Evolutionary conservation across 2,329 filamentous ascomycete species (phyloP).

Genomic region (Onygena corvina): DNA sequence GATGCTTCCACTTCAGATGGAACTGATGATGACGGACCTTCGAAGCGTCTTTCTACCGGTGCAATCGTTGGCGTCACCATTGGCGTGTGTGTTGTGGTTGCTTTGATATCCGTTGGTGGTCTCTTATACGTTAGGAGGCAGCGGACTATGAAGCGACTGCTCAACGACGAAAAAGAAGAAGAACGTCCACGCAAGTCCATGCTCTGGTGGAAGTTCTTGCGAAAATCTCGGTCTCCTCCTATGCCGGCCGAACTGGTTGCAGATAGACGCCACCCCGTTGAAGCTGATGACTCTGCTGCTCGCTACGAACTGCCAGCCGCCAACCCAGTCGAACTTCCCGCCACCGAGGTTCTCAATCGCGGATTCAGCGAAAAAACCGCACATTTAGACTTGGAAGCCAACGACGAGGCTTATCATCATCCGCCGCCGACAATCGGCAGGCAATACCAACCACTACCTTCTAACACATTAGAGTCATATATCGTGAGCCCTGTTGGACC

Average conservation of each 20-base stretch:
- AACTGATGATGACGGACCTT: slow-evolving; percentile 5
- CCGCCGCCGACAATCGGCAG: neutral
- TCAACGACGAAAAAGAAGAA: neutral
- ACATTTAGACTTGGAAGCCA: neutral
- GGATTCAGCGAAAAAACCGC: neutral
- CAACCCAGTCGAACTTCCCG: slow-evolving; percentile 11
- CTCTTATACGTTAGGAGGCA: slow-evolving; percentile 7
- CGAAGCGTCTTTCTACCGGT: slow-evolving; percentile 4
- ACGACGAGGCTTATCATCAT: neutral
- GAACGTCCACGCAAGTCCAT: neutral
- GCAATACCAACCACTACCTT: neutral
- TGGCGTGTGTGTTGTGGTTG: slow-evolving; percentile 2
- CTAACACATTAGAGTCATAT: slow-evolving; percentile 1
- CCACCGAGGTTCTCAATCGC: slow-evolving; percentile 3
- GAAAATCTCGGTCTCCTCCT: slow-evolving; percentile 3
- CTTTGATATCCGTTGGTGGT: slow-evolving; percentile 11
- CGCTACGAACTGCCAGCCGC: slow-evolving; percentile 16
- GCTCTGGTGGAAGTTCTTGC: slow-evolving; percentile 12
- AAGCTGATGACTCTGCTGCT: slow-evolving; percentile 18
- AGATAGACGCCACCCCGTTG: slow-evolving; percentile 19
- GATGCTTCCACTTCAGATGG: slow-evolving; percentile 11
- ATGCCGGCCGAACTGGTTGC: slow-evolving; percentile 17
- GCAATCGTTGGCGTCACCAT: slow-evolving; percentile 13
- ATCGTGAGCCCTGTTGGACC: slow-evolving; percentile 12
- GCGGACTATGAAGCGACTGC: neutral